phyloP scores from a whole-genome alignment of 2,329 filamentous ascomycete genomes.

The Talaromyces marneffei region DNA sequence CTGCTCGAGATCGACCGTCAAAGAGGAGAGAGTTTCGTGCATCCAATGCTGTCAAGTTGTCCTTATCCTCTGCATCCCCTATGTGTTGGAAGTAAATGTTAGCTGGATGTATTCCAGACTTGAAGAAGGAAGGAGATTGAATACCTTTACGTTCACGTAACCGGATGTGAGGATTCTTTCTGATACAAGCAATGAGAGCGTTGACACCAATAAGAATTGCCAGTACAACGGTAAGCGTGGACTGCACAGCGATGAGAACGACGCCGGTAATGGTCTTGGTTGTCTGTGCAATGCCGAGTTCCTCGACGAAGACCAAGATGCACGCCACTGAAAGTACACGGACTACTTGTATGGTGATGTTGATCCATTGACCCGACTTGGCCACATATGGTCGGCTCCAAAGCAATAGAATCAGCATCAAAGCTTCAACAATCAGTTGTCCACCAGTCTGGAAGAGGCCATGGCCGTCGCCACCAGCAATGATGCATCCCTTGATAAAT shows the following conservation, averaged over 20 bases:
- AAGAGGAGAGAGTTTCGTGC: constrained; percentile 62
- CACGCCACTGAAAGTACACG: constrained; percentile 83
- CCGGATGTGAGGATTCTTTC: constrained; percentile 84
- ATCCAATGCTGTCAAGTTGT: constrained; percentile 79
- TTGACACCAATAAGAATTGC: constrained; percentile 87
- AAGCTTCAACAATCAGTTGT: constrained; percentile 72
- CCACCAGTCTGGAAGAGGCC: constrained; percentile 74
- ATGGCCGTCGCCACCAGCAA: constrained; percentile 79
- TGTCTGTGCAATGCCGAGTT: constrained; percentile 81
- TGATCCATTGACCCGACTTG: constrained; percentile 85
- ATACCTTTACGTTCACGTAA: constrained; percentile 84
- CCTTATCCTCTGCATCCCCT: constrained; percentile 61
- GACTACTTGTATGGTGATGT: constrained; percentile 83
- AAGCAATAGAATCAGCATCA: constrained; percentile 72
- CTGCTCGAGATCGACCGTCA: constrained; percentile 10
- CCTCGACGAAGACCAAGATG: constrained; percentile 88
- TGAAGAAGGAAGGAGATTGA: constrained; percentile 26
- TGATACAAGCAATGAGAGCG: constrained; percentile 73
- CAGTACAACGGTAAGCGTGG: constrained; percentile 71
- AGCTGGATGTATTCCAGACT: background rate
- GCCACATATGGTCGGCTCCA: constrained; percentile 84
- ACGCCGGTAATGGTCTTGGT: constrained; percentile 92
- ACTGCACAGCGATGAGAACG: constrained; percentile 89
- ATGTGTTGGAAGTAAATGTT: constrained; percentile 53
- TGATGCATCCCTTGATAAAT: constrained; percentile 78